A percentile compares a stretch with the other conserved stretches of the same genome.
phyloP scores from a whole-genome alignment of 495 filamentous ascomycete genomes.

The Chaetomidium leptoderma region DNA sequence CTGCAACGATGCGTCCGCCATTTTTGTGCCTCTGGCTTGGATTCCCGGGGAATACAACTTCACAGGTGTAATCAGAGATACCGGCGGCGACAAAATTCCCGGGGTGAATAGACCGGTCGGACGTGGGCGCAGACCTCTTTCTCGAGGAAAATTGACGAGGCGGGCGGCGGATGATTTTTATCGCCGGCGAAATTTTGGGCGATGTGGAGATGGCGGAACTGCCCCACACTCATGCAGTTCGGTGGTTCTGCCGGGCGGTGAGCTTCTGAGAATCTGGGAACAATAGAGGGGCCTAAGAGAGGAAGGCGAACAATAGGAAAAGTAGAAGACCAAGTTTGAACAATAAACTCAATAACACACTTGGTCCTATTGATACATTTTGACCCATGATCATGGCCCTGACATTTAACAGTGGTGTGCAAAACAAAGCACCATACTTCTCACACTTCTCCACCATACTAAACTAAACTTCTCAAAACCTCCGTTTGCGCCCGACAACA shows the following conservation, averaged over 20 bases:
- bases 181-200: slow-evolving; percentile 33
- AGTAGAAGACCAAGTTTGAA: not conserved
- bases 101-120: slow-evolving; percentile 2
- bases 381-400: not conserved
- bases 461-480: too few relatives aligned
- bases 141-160: slow-evolving; percentile 25
- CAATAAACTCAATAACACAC: not conserved
- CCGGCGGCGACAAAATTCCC: not conserved
- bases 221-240: slow-evolving; percentile 6
- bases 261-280: not conserved
- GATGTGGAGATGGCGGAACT: slow-evolving; percentile 26
- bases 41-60: not conserved
- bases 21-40: slow-evolving; percentile 7
- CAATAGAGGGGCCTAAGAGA: too few relatives aligned
- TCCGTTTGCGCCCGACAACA: not conserved
- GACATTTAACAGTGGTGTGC: not conserved
- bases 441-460: not conserved
- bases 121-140: slow-evolving; percentile 16
- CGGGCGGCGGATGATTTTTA: slow-evolving; percentile 33
- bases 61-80: not conserved
- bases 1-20: slow-evolving; percentile 31
- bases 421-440: not conserved
- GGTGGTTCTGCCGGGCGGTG: slow-evolving; percentile 33
- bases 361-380: not conserved
- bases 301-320: not conserved